Conservation (phyloP, 495 filamentous ascomycete species). For the Pyrenopolyporus hunteri region DNA sequence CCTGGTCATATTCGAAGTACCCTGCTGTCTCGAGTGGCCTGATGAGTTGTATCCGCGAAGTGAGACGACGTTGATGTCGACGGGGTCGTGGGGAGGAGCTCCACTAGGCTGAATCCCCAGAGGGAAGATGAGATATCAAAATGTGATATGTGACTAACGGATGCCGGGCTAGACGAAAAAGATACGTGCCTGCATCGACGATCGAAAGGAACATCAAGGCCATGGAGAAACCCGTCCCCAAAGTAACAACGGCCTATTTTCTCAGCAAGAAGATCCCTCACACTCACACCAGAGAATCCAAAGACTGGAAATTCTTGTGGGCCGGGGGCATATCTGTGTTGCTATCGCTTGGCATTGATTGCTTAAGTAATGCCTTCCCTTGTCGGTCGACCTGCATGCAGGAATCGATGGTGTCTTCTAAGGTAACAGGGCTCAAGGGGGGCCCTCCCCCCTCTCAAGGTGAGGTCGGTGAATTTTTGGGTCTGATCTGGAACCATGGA, state of each 20-base stretch:
- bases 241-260: constrained; percentile 27
- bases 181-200: constrained; percentile 39
- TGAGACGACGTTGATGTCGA: constrained; percentile 24
- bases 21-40: constrained; percentile 26
- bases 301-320: constrained; percentile 28
- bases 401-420: constrained; percentile 24
- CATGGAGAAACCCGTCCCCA: constrained; percentile 32
- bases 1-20: constrained; percentile 26
- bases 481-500: constrained; percentile 14
- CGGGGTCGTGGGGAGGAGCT: constrained; percentile 28
- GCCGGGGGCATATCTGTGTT: constrained; percentile 32
- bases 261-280: constrained; percentile 13
- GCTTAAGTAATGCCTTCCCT: constrained; percentile 40
- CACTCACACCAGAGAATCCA: constrained; percentile 24
- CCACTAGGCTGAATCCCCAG: constrained; percentile 35
- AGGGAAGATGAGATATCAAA: constrained; percentile 36
- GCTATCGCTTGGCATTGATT: constrained; percentile 35
- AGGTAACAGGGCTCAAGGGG: constrained; percentile 7
- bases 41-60: constrained; percentile 34
- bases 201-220: constrained; percentile 38
- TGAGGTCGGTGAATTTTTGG: constrained; percentile 36
- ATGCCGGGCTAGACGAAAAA: constrained; percentile 29
- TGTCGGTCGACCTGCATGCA: constrained; percentile 40
- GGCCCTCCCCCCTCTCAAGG: constrained; percentile 34
- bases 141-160: constrained; percentile 38